Base-by-base conservation (phyloP, 768 basidiomycete species). In the Auricularia sp. region DNA sequence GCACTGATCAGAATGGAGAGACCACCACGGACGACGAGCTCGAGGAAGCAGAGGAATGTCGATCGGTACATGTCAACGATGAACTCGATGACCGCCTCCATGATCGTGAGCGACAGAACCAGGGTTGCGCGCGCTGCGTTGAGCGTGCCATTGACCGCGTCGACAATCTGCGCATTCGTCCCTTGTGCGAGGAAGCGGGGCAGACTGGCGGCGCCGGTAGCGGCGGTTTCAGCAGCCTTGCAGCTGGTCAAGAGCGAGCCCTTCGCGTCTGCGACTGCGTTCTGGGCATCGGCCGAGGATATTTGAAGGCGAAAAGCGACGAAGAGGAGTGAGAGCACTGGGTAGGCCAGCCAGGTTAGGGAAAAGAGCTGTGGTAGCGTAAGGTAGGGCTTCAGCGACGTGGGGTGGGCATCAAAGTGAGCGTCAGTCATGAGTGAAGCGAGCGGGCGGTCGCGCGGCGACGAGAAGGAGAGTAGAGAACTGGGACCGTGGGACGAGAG, bases 51-150 rank as follows among this genome's bases (percentile, higher is more conserved):
- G 62, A 99, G 81, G 71, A 96, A 87, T 3, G 95, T 90, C 3
- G 93, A 95, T 47, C 94, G 88, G 72, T 97, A 98, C 58, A 88
- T 84, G 75, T 93, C 89, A 68, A 98, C 83, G 67, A 97, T 83
- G 74, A 98, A 98, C 70, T 91, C 93, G 75, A 94, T 87, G 70
- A 95, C 83, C 0, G 81, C 86, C 72, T 97, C 92, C 84, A 96
- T 88, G 43, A 86, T 78, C 0, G 90, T 96, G 64, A 98, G 77
- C 2, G 91, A 76, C 47, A 91, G 76, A 42, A 88, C 77, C 62
- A 97, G 81, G 5, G 87, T 82, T 10, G 79, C 84, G 23, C 90
- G 87, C 18, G 93, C 87, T 29, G 81, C 91, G 63, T 87, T 80
- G 75, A 97, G 82, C 0, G 86, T 84, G 14, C 81, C 90, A 69